Base-by-base conservation (phyloP, 1,284 basidiomycete species). In the Leccinum subrobustum region DNA sequence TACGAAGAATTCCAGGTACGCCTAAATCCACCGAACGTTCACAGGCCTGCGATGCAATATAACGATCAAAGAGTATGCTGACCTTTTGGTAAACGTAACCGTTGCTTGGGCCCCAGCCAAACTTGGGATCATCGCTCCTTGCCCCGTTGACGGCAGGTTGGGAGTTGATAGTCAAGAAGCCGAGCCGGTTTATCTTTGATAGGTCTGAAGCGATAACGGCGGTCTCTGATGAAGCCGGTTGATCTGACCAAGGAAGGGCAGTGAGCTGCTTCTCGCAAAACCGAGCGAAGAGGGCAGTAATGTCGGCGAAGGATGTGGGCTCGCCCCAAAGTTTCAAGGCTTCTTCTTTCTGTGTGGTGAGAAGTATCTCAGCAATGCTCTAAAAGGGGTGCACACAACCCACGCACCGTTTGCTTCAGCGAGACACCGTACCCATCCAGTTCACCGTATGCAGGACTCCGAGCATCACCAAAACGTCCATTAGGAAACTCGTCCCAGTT, bases 401-500 rank as follows among this genome's bases (percentile, higher is more conserved):
- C 39, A 77, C 88, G 61, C 69, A 92, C 89, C 62, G 88, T 83
- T 74, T 95, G 89, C 73, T 93, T 91, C 71, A 94, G 86, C 75
- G 83, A 90, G 55, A 95, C 85, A 59, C 93, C 93, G 74, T 96
- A 98, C 3, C 95, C 96, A 71, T 99, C 96, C 60, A 98, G 81
- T 77, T 99, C 97, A 70, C 96, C 96, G 69, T 97, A 99, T 2
- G 97, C 97, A 23, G 96, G 96, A 82, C 91, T 93, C 62, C 96
- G 86, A 12, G 96, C 91, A 76, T 99, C 96, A 68, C 96, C 97
- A 72, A 97, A 99, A 65, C 96, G 92, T 66, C 96, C 97, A 75
- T 99, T 99, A 52, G 96, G 96, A 76, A 96, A 99, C 77, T 99
- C 97, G 76, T 99, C 96, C 96, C 96, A 99, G 71, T 95, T 92